Percentiles rank a stretch among this genome's conserved stretches.
Evolutionary conservation across 2,329 filamentous ascomycete genomes (phyloP).

Genomic region (Diplocarpon mali): DNA sequence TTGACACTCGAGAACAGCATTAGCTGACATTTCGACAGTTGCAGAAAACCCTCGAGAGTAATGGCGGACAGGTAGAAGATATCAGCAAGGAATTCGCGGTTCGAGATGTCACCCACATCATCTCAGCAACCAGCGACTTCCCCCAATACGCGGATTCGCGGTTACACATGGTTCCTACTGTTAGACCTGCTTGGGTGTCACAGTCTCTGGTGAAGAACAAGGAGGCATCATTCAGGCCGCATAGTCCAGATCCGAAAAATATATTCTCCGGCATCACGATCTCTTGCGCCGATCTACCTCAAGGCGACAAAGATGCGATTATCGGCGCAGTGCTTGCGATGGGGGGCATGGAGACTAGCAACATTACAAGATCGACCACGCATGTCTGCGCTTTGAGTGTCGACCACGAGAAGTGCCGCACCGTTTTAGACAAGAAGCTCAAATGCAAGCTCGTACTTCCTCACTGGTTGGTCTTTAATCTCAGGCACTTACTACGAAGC

Average conservation of each 20-base stretch:
- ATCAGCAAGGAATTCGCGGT: slow-evolving; percentile 30
- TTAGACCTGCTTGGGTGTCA: slow-evolving; percentile 72
- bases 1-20: neutral
- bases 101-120: slow-evolving; percentile 48
- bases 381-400: slow-evolving; percentile 77
- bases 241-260: slow-evolving; percentile 80
- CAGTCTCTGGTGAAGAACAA: slow-evolving; percentile 59
- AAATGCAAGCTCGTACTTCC: slow-evolving; percentile 79
- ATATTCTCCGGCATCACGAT: slow-evolving; percentile 81
- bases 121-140: slow-evolving; percentile 79
- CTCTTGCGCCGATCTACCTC: slow-evolving; percentile 73
- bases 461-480: slow-evolving; percentile 54
- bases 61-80: slow-evolving; percentile 28
- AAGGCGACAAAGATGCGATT: slow-evolving; percentile 83
- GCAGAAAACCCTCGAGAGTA: slow-evolving; percentile 20
- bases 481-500: slow-evolving; percentile 2
- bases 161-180: slow-evolving; percentile 70
- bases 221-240: slow-evolving; percentile 67
- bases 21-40: slow-evolving; percentile 12
- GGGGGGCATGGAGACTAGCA: slow-evolving; percentile 69
- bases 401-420: slow-evolving; percentile 59
- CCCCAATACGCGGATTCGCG: slow-evolving; percentile 69
- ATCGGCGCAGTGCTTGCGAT: slow-evolving; percentile 80
- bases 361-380: slow-evolving; percentile 64
- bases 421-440: slow-evolving; percentile 52